Conservation (phyloP, 495 filamentous ascomycete species). For the Rostrohypoxylon terebratum region DNA sequence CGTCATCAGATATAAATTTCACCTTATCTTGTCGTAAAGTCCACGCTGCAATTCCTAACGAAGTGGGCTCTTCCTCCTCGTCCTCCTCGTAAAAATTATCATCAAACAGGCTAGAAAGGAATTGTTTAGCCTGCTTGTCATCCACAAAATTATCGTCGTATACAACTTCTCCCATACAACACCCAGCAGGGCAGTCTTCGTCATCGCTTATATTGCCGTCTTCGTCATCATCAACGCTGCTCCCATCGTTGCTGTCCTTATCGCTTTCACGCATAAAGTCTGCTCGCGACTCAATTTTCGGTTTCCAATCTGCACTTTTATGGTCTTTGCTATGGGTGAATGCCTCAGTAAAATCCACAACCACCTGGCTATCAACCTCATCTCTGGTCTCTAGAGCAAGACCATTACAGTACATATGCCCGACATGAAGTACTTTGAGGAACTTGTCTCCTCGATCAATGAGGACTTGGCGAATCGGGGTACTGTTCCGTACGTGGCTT, state of each 20-base stretch:
- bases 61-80: constrained; percentile 12
- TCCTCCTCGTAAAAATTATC: too few species aligned
- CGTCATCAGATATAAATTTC: constrained; percentile 44
- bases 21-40: constrained; percentile 20
- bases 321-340: constrained; percentile 36
- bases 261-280: not conserved
- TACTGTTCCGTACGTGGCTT: not conserved
- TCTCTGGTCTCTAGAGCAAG: constrained; percentile 26
- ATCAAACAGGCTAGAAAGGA: constrained; percentile 42
- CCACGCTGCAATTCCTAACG: constrained; percentile 38
- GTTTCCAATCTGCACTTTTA: constrained; percentile 22
- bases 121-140: constrained; percentile 47
- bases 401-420: not conserved
- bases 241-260: not conserved
- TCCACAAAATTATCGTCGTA: constrained; percentile 52
- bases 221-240: not conserved
- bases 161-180: constrained; percentile 42
- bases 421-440: not conserved
- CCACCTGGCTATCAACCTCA: constrained; percentile 60
- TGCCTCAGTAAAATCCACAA: constrained; percentile 57
- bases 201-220: not conserved
- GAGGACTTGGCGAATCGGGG: not conserved
- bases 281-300: not conserved
- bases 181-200: constrained; percentile 27
- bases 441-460: not conserved